phyloP scores from a whole-genome alignment of 129 eudicot species.

The Chrysanthemum makinoi region DNA sequence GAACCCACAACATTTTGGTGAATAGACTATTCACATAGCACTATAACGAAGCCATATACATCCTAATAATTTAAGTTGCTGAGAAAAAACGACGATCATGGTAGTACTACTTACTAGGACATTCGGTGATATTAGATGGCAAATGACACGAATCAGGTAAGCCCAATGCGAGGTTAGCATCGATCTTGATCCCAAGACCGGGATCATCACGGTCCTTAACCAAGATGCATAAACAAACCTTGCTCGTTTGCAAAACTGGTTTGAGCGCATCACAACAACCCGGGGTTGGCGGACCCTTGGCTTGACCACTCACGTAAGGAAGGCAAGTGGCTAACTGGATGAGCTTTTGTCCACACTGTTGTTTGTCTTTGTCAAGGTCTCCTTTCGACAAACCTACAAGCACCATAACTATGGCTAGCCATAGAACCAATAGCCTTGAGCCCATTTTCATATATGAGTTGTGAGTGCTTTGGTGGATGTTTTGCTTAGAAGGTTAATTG shows the following conservation, averaged over 20 bases:
- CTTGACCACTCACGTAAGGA: slow-evolving; percentile 46
- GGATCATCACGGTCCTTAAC: slow-evolving; percentile 56
- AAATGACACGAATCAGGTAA: slow-evolving; percentile 47
- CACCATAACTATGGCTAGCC: slow-evolving; percentile 31
- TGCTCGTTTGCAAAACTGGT: slow-evolving; percentile 38
- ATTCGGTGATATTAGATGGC: slow-evolving; percentile 39
- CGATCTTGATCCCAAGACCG: slow-evolving; percentile 44
- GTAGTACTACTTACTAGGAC: slow-evolving; percentile 42
- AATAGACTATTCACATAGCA: too few species aligned
- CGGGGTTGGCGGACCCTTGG: slow-evolving; percentile 46
- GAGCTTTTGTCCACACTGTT: slow-evolving; percentile 37
- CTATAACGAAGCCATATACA: too few species aligned
- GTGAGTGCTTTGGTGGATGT: background rate
- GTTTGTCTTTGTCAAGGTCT: slow-evolving; percentile 42
- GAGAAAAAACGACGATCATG: background rate
- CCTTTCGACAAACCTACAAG: slow-evolving; percentile 4
- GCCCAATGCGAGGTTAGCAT: slow-evolving; percentile 55
- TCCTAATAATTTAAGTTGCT: too few species aligned
- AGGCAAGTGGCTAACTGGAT: slow-evolving; percentile 49
- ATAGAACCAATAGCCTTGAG: slow-evolving; percentile 20
- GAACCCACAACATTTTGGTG: too few species aligned
- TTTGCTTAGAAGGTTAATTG: background rate
- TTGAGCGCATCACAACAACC: slow-evolving; percentile 53
- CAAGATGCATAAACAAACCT: slow-evolving; percentile 52
- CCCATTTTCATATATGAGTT: slow-evolving; percentile 20